These are phyloP conservation scores for Fusarium coicis DNA, from an alignment of 2,329 filamentous ascomycete species.

Conservation along the genomic window DNA sequence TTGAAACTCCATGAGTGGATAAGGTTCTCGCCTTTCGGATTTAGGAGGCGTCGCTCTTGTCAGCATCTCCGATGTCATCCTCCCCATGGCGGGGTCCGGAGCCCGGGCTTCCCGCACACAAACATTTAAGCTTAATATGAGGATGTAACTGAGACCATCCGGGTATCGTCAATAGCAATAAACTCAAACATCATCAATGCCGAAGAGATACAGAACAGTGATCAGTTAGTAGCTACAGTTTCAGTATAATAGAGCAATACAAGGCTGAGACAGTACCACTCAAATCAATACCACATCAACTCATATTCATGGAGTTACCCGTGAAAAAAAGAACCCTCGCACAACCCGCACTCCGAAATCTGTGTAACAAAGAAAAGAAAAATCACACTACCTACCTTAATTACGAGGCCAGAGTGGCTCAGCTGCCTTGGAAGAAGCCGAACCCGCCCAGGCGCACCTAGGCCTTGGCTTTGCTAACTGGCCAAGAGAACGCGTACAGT, in stretches of 20 bases:
- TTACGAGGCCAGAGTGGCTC: constrained; percentile 31
- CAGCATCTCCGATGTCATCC: constrained; percentile 5
- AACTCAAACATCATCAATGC: neutral
- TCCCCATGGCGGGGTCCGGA: constrained; percentile 2
- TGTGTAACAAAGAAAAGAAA: neutral
- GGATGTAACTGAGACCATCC: neutral
- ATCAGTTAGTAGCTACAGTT: neutral
- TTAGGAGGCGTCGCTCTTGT: constrained; percentile 7
- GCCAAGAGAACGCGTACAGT: constrained; percentile 7
- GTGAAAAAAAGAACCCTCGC: neutral
- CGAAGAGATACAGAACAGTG: fast-evolving
- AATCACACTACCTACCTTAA: neutral
- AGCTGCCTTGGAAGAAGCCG: constrained; percentile 29
- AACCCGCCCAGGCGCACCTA: neutral
- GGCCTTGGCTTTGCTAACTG: constrained; percentile 22
- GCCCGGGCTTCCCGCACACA: constrained; percentile 3
- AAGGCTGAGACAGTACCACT: neutral
- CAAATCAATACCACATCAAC: neutral
- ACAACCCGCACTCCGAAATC: neutral
- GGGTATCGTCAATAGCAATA: neutral
- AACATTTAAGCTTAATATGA: constrained; percentile 19
- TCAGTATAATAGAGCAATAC: neutral
- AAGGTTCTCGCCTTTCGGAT: constrained; percentile 16
- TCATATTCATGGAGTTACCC: neutral
- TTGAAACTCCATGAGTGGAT: constrained; percentile 8